Conservation (phyloP, 768 basidiomycete species). For the Xerocomus brunneocitrinus region DNA sequence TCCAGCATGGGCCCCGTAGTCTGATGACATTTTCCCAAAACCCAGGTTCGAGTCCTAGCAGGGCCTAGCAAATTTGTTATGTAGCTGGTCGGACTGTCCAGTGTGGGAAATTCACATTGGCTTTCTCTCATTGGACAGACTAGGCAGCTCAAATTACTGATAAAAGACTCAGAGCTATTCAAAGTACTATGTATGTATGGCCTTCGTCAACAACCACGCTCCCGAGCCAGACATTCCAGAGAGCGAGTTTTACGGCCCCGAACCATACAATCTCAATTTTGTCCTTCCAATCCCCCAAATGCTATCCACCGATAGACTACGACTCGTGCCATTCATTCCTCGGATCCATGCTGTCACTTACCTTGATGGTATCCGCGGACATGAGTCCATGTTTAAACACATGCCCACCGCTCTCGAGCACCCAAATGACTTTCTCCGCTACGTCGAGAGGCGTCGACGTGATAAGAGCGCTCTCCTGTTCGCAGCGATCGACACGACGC, state of each 20-base stretch:
- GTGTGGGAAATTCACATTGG: too few species aligned
- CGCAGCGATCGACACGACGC: conserved; percentile 39
- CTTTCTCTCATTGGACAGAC: too few species aligned
- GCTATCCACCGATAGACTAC: background rate
- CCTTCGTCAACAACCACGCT: conserved; percentile 18
- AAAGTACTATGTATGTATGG: too few species aligned
- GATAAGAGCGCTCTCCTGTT: conserved; percentile 24
- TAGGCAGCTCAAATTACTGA: too few species aligned
- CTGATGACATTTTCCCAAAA: too few species aligned
- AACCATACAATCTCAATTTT: conserved; percentile 16
- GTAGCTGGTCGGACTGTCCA: too few species aligned
- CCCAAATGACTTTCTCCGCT: conserved; percentile 10
- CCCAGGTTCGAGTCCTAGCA: conserved; percentile 32
- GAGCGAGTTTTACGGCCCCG: conserved; percentile 18
- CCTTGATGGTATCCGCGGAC: conserved; percentile 16
- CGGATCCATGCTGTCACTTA: conserved; percentile 16
- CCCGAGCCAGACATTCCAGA: conserved; percentile 11
- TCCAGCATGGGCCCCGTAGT: background rate
- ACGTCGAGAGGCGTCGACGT: conserved; percentile 8
- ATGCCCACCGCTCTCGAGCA: conserved; percentile 10
- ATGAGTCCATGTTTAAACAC: conserved; percentile 20
- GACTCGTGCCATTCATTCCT: conserved; percentile 15
- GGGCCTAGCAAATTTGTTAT: background rate
- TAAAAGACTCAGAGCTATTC: too few species aligned
- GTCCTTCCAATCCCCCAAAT: background rate